Evolutionary conservation across 2,329 filamentous ascomycete species (phyloP), one percentile per base, ranked within the genome.

Genomic region (Penicillium sp.): DNA sequence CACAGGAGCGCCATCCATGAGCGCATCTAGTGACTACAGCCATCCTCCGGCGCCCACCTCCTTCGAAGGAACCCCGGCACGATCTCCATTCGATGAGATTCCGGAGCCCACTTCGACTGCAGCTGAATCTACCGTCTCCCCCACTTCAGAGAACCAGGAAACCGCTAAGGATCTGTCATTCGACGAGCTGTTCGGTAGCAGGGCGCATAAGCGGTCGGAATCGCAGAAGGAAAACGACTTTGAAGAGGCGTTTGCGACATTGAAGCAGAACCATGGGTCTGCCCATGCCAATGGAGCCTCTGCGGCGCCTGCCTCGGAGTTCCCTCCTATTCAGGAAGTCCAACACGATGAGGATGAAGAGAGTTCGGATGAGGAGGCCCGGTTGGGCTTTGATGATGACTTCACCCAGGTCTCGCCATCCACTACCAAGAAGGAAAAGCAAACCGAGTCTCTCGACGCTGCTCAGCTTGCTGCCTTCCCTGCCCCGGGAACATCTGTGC

Each of bases 241-340:
- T 46, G 73, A 75, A 46, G 71, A 74, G 52, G 73, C 73, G 13
- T 75, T 76, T 57, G 73, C 73, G 27, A 56, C 63, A 24, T 71
- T 75, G 67, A 71, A 69, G 52, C 78, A 77, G 28, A 27, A 27
- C 25, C 73, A 77, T 38, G 73, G 73, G 35, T 68, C 76, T 47
- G 75, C 73, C 54, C 61, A 64, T 18, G 27, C 62, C 9, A 65
- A 64, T 47, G 68, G 66, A 29, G 59, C 58, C 31, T 44, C 58
- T n/a, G 49, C 60, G 23, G 47, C 61, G 18, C 58, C 56, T 24
- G 47, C 63, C 27, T 79, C 82, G 20, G 93, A 97, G 66, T 97
- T 97, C 65, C 93, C 93, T 28, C 93, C 92, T 0, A 95, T 97
- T 52, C 84, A 86, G n/a, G 89, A 92, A 66, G 73, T 96, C 54